A percentile compares a stretch with the other conserved stretches of the same genome.
phyloP scores from a whole-genome alignment of 169 alveolate species.

The Plasmodium fragile region DNA sequence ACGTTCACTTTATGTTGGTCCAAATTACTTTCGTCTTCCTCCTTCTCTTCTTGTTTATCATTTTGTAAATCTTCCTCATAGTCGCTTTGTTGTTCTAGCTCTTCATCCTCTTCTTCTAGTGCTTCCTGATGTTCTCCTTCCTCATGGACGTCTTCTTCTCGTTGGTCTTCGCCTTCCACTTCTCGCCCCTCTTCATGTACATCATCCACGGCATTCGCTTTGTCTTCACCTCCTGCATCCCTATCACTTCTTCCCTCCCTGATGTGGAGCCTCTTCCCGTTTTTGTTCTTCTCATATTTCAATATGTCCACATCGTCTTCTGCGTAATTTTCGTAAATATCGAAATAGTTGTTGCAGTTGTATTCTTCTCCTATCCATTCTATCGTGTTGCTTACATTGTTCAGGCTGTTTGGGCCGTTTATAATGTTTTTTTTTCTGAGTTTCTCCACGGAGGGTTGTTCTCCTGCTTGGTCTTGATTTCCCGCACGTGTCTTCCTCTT shows the following conservation, averaged over 20 bases:
- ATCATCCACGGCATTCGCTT: not conserved
- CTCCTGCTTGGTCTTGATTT: not conserved
- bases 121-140: constrained; percentile 14
- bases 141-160: constrained; percentile 7
- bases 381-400: not conserved
- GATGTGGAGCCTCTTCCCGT: constrained; percentile 7
- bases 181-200: not conserved
- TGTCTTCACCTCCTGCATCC: not conserved
- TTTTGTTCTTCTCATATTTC: constrained; percentile 55
- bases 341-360: constrained; percentile 67
- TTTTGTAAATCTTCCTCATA: constrained; percentile 15
- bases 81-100: not conserved
- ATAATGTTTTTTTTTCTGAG: not conserved
- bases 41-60: constrained; percentile 12
- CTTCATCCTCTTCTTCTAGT: not conserved
- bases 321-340: constrained; percentile 51
- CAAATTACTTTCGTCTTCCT: not conserved
- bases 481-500: constrained; percentile 5
- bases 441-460: not conserved
- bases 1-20: constrained; percentile 51
- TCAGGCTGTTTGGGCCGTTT: not conserved
- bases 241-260: not conserved
- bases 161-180: not conserved
- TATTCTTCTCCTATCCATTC: constrained; percentile 54
- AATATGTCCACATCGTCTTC: constrained; percentile 72